Evolutionary conservation across 2,329 filamentous ascomycete genomes (phyloP), one percentile per base, ranked within the genome.

Genomic region (Colletotrichum tamarilloi): DNA sequence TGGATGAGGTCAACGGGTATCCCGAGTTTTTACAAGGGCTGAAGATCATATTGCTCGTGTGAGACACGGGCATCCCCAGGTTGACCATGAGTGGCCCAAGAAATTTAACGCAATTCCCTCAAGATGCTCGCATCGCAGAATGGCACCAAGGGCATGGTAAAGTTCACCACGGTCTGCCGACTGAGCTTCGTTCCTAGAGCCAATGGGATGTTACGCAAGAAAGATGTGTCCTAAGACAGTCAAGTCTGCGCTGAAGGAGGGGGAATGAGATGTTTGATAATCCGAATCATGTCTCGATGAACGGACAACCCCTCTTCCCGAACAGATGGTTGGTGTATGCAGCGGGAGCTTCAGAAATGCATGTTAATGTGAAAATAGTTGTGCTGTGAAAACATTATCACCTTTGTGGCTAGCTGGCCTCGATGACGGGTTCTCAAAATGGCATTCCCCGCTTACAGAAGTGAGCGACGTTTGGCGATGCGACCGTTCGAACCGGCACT

Each of bases 111-210:
- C 38, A 32, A 16, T 57, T 30, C 30, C 9, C 5, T n/a, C 42
- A 28, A 16, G 24, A 53, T 55, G 59, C 59, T 69, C 53, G 66
- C 66, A 55, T 64, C 59, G 30, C 8, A 67, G 26, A 53, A 64
- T 59, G 30, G 58, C 65, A 59, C 58, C 35, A 42, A 42, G 46
- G 49, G 35, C 26, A 63, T 69, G 24, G n/a, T 26, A 8, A 49
- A 46, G 9, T 24, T 28, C 19, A 26, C n/a, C 26, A 22, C 26
- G 35, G n/a, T n/a, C 22, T 49, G 19, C 42, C n/a, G n/a, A 30
- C 16, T 16, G 8, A 26, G n/a, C n/a, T 28, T 59, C 65, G 22
- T n/a, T 19, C 19, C 14, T 4, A 24, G 14, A 19, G 26, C 59
- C 69, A 69, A 63, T 59, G 30, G n/a, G 26, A 55, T n/a, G 22